Evolutionary conservation across 1,284 basidiomycete species (phyloP).

Genomic region (Ganoderma multipileum): DNA sequence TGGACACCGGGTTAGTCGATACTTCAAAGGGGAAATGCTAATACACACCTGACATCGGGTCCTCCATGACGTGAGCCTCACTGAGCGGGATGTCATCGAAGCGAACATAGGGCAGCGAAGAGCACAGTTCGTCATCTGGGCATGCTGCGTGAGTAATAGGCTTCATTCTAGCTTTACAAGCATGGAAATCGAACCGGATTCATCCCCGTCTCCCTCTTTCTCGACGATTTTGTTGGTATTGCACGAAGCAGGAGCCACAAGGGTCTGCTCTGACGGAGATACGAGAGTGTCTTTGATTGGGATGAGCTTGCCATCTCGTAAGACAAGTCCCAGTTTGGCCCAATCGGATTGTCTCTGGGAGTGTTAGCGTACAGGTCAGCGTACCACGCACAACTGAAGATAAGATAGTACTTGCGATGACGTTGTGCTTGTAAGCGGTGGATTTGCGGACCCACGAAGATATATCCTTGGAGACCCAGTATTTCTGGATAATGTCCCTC

Average conservation of each 20-base stretch:
- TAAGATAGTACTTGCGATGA: not conserved
- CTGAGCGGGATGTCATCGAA: not conserved
- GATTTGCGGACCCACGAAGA: not conserved
- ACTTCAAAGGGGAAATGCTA: not conserved
- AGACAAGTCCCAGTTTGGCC: not conserved
- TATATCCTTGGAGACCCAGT: not conserved
- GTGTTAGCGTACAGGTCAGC: not conserved
- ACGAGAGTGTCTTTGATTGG: not conserved
- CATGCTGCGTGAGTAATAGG: not conserved
- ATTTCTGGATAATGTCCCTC: not conserved
- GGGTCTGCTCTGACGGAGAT: not conserved
- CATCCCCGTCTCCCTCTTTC: not conserved
- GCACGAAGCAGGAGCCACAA: not conserved
- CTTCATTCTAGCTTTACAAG: not conserved
- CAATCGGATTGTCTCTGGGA: not conserved
- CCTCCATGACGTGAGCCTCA: not conserved
- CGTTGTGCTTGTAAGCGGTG: not conserved
- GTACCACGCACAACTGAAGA: too few species aligned
- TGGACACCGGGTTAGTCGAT: not conserved
- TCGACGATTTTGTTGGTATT: not conserved
- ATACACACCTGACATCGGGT: not conserved
- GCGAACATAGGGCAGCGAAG: not conserved
- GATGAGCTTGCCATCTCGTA: not conserved
- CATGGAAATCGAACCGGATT: not conserved
- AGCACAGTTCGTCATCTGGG: not conserved